phyloP scores from a whole-genome alignment of 2,329 filamentous ascomycete species.

The Didymella glomerata region DNA sequence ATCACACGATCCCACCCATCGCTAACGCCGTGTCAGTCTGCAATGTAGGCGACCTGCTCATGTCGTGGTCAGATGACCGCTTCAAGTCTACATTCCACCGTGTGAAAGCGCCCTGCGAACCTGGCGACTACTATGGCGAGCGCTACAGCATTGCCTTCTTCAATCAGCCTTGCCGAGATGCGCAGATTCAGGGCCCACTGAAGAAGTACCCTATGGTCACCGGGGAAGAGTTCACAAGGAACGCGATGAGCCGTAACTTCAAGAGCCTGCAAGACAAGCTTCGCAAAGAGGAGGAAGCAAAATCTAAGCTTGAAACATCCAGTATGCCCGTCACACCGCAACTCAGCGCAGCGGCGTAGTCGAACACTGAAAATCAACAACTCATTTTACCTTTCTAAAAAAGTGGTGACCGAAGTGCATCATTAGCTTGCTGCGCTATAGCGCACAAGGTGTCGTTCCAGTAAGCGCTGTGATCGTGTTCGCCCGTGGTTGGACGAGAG shows the following conservation, averaged over 20 bases:
- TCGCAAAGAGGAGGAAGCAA: constrained; percentile 30
- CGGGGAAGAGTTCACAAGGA: constrained; percentile 66
- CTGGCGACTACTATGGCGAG: constrained; percentile 64
- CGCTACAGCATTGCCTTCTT: constrained; percentile 73
- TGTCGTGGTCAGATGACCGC: constrained; percentile 72
- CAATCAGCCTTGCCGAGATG: constrained; percentile 69
- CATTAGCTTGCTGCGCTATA: neutral
- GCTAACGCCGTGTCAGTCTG: constrained; percentile 55
- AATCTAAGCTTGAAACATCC: neutral
- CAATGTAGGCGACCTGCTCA: constrained; percentile 72
- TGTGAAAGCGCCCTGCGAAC: constrained; percentile 67
- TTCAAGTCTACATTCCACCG: constrained; percentile 73
- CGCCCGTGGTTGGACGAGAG: constrained; percentile 1
- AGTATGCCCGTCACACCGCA: neutral
- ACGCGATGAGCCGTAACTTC: constrained; percentile 66
- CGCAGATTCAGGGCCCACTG: constrained; percentile 65
- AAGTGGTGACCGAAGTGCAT: neutral
- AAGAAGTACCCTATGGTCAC: constrained; percentile 70
- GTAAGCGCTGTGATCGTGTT: neutral
- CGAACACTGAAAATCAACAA: neutral
- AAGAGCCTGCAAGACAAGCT: constrained; percentile 61
- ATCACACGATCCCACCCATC: neutral
- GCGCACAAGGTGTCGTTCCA: neutral
- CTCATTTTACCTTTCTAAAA: too few species aligned
- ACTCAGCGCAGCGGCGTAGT: neutral